phyloP scores from a whole-genome alignment of 805 yeast species.

The Cyberlindnera americana region DNA sequence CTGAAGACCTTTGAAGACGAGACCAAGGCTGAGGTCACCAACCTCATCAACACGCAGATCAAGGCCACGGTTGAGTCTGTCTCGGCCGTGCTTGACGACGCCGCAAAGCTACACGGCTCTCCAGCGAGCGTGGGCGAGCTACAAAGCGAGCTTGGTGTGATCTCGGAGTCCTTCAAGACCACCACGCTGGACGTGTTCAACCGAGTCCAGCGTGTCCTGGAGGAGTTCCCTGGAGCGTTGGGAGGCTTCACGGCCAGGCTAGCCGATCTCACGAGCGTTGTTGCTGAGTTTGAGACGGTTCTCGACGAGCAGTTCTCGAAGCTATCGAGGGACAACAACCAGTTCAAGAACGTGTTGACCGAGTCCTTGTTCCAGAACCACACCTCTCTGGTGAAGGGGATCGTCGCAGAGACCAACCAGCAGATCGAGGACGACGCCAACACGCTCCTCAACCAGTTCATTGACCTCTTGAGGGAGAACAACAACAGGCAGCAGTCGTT shows the following conservation, averaged over 20 bases:
- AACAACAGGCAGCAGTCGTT: constrained; percentile 19
- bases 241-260: constrained; percentile 20
- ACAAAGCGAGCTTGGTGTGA: constrained; percentile 13
- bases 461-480: constrained; percentile 21
- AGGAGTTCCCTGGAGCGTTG: constrained; percentile 23
- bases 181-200: constrained; percentile 22
- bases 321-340: constrained; percentile 26
- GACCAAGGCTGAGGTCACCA: constrained; percentile 18
- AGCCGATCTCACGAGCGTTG: constrained; percentile 7
- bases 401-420: constrained; percentile 13
- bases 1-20: constrained; percentile 24
- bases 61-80: constrained; percentile 6
- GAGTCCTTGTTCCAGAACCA: constrained; percentile 27
- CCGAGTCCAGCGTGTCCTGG: constrained; percentile 21
- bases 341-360: constrained; percentile 17
- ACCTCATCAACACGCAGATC: constrained; percentile 13
- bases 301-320: constrained; percentile 21
- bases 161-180: constrained; percentile 17
- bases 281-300: constrained; percentile 10
- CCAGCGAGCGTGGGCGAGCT: constrained; percentile 5
- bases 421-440: constrained; percentile 23
- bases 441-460: constrained; percentile 16
- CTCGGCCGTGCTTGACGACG: not conserved
- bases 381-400: constrained; percentile 14
- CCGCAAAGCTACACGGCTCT: constrained; percentile 3